Conservation (phyloP, 495 filamentous ascomycete genomes). For the Cudoniella acicularis region DNA sequence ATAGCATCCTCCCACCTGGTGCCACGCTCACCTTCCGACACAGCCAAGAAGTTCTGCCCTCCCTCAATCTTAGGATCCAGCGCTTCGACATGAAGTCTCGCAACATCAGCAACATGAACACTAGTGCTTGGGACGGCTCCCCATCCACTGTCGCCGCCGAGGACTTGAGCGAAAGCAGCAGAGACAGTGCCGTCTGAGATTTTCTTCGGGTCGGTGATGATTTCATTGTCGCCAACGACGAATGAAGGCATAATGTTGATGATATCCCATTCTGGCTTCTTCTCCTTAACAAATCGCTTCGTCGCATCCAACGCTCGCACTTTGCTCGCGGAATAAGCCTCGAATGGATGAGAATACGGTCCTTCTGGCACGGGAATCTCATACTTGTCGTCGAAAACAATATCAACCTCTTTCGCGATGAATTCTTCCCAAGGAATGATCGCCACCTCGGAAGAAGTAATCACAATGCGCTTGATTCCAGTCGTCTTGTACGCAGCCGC, state of each 20-base stretch:
- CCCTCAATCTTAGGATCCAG: conserved; percentile 37
- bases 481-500: conserved; percentile 31
- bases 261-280: conserved; percentile 41
- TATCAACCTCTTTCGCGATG: conserved; percentile 19
- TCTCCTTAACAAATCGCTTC: conserved; percentile 36
- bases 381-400: conserved; percentile 17
- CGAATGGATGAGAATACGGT: conserved; percentile 14
- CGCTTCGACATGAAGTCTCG: conserved; percentile 37
- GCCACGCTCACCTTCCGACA: conserved; percentile 19
- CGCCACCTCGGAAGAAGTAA: conserved; percentile 38
- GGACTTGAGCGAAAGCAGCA: conserved; percentile 32
- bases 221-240: conserved; percentile 41
- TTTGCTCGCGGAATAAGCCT: conserved; percentile 25
- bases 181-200: conserved; percentile 36
- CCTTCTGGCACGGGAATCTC: conserved; percentile 18
- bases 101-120: conserved; percentile 43
- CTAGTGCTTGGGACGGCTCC: conserved; percentile 31
- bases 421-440: conserved; percentile 27
- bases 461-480: conserved; percentile 36
- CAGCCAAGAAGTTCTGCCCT: conserved; percentile 36
- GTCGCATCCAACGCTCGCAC: conserved; percentile 36
- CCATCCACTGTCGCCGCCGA: conserved; percentile 26
- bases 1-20: conserved; percentile 43
- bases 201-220: conserved; percentile 29
- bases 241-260: conserved; percentile 45